These are phyloP conservation scores for Mrakiaceae sp. DNA, from an alignment of 1,284 basidiomycete genomes.

Conservation along the genomic window DNA sequence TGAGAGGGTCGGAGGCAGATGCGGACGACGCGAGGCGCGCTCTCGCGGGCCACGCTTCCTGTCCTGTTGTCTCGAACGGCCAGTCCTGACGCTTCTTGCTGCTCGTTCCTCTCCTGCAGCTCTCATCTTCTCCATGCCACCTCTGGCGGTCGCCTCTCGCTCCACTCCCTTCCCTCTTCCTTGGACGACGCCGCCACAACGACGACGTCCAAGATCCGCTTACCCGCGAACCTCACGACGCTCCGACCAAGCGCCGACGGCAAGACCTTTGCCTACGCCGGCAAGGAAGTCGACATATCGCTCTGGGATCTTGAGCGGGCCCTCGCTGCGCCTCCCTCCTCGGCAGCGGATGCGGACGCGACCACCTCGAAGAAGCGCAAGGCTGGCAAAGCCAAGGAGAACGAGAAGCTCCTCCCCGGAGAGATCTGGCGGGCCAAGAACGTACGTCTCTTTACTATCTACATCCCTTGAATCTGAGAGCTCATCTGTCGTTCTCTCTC, in stretches of 20 bases:
- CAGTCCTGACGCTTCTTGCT: background rate
- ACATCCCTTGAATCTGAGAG: background rate
- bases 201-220: slow-evolving; percentile 15
- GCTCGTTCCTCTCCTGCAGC: slow-evolving; percentile 10
- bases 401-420: slow-evolving; percentile 47
- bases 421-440: slow-evolving; percentile 37
- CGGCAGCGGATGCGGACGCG: background rate
- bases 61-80: background rate
- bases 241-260: slow-evolving; percentile 44
- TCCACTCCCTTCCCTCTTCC: slow-evolving; percentile 18
- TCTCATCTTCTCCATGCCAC: slow-evolving; percentile 27
- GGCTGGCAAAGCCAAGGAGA: slow-evolving; percentile 38
- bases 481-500: background rate
- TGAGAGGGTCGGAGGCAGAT: too few relatives aligned
- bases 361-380: slow-evolving; percentile 3
- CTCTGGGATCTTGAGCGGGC: slow-evolving; percentile 65
- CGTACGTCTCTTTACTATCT: slow-evolving; percentile 21
- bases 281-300: slow-evolving; percentile 77
- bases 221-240: slow-evolving; percentile 28
- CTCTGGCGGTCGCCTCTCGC: slow-evolving; percentile 28
- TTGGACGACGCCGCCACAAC: slow-evolving; percentile 9
- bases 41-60: slow-evolving; percentile 9
- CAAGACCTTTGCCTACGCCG: slow-evolving; percentile 62
- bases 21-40: too few relatives aligned
- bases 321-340: slow-evolving; percentile 35